These are phyloP conservation scores for Diaporthe destruens DNA, from an alignment of 2,329 filamentous ascomycete species.

Conservation along the genomic window DNA sequence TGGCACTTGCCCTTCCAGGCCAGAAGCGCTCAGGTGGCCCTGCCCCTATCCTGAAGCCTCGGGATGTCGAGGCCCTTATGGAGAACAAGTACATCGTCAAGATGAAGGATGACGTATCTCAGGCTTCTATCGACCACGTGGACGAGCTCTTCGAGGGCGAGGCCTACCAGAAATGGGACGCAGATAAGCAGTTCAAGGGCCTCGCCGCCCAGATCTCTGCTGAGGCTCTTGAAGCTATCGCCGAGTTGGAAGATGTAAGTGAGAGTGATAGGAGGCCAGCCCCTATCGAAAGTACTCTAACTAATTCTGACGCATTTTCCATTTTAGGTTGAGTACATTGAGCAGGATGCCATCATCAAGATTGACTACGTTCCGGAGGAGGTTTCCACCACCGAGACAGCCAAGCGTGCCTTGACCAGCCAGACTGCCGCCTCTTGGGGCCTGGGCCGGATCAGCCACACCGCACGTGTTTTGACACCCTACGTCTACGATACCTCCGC, in stretches of 20 bases:
- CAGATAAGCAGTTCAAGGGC: slow-evolving; percentile 19
- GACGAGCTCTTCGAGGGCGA: slow-evolving; percentile 17
- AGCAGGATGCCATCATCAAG: slow-evolving; percentile 29
- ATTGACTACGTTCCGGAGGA: slow-evolving; percentile 19
- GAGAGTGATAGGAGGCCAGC: not conserved
- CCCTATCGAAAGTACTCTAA: no score
- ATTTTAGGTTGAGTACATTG: slow-evolving; percentile 15
- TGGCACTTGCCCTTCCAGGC: slow-evolving; percentile 16
- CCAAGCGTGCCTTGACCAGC: slow-evolving; percentile 24
- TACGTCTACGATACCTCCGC: slow-evolving; percentile 47
- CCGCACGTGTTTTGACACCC: slow-evolving; percentile 30
- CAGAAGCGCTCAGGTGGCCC: slow-evolving; percentile 16
- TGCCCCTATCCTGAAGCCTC: slow-evolving; percentile 17
- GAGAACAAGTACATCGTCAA: slow-evolving; percentile 29
- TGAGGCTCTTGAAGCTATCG: slow-evolving; percentile 15
- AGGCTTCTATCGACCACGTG: slow-evolving; percentile 21
- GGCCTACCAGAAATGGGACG: slow-evolving; percentile 20
- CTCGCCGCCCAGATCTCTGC: slow-evolving; percentile 16
- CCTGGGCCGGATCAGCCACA: slow-evolving; percentile 47
- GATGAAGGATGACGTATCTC: slow-evolving; percentile 15
- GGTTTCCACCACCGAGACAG: slow-evolving; percentile 15
- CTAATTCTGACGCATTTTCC: not conserved
- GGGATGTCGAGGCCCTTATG: slow-evolving; percentile 6
- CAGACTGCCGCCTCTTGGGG: slow-evolving; percentile 45
- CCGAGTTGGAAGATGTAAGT: slow-evolving; percentile 26